phyloP scores from a whole-genome alignment of 108 stramenopile genomes.

The Skeletonema menzelii region DNA sequence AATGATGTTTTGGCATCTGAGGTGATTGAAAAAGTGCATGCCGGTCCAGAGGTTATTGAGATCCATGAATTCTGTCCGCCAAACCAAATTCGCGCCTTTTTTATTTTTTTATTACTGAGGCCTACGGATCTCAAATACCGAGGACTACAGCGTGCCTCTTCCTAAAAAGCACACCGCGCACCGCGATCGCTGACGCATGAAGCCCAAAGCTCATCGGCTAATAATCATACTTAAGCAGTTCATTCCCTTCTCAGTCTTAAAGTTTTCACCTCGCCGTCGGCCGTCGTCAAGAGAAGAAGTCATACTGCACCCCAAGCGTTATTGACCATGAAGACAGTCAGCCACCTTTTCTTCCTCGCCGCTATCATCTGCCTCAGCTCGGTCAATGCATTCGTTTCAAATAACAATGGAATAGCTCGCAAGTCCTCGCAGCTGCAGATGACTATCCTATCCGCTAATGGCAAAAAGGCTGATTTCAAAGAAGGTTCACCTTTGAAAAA shows the following conservation, averaged over 20 bases:
- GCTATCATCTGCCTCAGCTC: background rate
- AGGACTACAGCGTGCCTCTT: too few relatives aligned
- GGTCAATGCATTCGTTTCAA: background rate
- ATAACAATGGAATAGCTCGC: background rate
- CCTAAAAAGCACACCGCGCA: too few relatives aligned
- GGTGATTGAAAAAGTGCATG: background rate
- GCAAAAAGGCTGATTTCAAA: slow-evolving; percentile 74
- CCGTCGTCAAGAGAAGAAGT: too few relatives aligned
- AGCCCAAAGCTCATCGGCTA: too few relatives aligned
- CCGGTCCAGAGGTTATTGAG: background rate
- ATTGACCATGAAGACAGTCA: background rate
- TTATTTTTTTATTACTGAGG: too few relatives aligned
- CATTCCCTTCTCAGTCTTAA: too few relatives aligned
- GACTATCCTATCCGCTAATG: slow-evolving; percentile 63
- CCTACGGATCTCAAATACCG: too few relatives aligned
- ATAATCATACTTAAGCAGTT: too few relatives aligned
- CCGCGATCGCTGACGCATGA: too few relatives aligned
- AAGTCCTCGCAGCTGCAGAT: slow-evolving; percentile 49
- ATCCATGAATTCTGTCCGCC: background rate
- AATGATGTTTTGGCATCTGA: background rate
- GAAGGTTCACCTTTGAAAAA: slow-evolving; percentile 67
- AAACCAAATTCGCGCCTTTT: background rate
- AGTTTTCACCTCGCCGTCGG: too few relatives aligned
- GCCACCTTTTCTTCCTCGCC: background rate
- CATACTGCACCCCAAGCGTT: too few relatives aligned